Base-by-base conservation (phyloP, 2,329 filamentous ascomycete species). In the Ceratocystis ficicola region DNA sequence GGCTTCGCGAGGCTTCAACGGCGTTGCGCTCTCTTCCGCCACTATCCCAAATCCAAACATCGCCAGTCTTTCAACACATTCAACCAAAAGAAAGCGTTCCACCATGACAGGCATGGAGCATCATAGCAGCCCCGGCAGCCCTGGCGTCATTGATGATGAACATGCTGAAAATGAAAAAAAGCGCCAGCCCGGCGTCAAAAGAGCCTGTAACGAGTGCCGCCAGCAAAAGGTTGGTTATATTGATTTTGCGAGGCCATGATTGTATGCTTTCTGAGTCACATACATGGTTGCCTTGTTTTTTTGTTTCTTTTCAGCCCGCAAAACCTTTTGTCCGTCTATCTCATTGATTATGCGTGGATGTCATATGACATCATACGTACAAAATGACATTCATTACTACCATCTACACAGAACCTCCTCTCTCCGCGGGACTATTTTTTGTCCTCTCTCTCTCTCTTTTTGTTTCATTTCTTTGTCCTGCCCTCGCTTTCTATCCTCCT, bases 161-260 rank as follows among this genome's bases (percentile, higher is more conserved):
- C 74, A 77, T 62, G 76, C 78, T 62, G 79, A 82, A 64, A 75
- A 78, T 60, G 83, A 85, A 71, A 83, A 83, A 75, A 84, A 84
- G 74, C 80, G 84, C 68, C 83, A 86, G 70, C 85, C 85, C 30
- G 85, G 85, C 65, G 85, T 87, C 62, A 90, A 93, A 77, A 81
- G 89, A 71, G 89, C 89, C 5, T 93, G 89, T 76, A 92, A 92
- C 73, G 88, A 93, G 75, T 93, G 88, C 73, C 82, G 88, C 68
- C 89, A 93, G 76, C 89, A 93, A 76, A 93, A 93, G 80, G 88
- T 90, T 77, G 81, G 78, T 80, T 59, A 50, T 50, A 20, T 12
- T 41, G 3, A 41, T 41, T 41, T 1, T 41, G 36, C 36, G 10
- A 41, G 48, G n/a, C 48, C 20, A 22, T 50, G 48, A 50, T 50